Conservation (phyloP, 208 protist genomes). For the Strigomonas galati region DNA sequence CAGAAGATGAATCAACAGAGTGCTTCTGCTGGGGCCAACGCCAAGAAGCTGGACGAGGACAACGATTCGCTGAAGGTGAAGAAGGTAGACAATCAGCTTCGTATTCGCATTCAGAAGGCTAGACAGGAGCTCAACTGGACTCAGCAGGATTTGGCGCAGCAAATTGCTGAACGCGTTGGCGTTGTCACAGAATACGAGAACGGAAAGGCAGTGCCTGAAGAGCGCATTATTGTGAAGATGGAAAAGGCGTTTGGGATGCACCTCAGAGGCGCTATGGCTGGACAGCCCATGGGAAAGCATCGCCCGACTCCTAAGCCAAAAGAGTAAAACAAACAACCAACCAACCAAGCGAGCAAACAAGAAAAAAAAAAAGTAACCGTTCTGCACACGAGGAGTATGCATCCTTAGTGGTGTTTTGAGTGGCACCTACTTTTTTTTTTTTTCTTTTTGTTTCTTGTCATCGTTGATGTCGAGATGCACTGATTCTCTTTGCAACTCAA, state of each 20-base stretch:
- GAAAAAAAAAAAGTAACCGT: not conserved
- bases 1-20: slow-evolving; percentile 67
- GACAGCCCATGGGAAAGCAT: slow-evolving; percentile 64
- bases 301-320: slow-evolving; percentile 58
- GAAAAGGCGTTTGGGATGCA: slow-evolving; percentile 91
- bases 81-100: slow-evolving; percentile 75
- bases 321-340: slow-evolving; percentile 23
- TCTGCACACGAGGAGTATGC: not conserved
- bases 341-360: not conserved
- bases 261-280: slow-evolving; percentile 88
- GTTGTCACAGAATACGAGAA: slow-evolving; percentile 93
- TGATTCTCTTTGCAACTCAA: too few species aligned
- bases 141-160: slow-evolving; percentile 82
- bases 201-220: slow-evolving; percentile 91
- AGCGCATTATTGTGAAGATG: slow-evolving; percentile 91
- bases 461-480: not conserved
- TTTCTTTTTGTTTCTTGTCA: slow-evolving; percentile 5
- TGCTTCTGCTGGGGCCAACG: slow-evolving; percentile 59
- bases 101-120: slow-evolving; percentile 75
- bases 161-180: slow-evolving; percentile 76
- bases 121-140: slow-evolving; percentile 85
- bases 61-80: slow-evolving; percentile 82
- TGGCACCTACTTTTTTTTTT: slow-evolving; percentile 7
- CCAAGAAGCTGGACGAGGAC: slow-evolving; percentile 89
- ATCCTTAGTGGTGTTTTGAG: not conserved